Evolutionary conservation across 352 stramenopile species (phyloP).

Genomic region (Phytophthora pisi): DNA sequence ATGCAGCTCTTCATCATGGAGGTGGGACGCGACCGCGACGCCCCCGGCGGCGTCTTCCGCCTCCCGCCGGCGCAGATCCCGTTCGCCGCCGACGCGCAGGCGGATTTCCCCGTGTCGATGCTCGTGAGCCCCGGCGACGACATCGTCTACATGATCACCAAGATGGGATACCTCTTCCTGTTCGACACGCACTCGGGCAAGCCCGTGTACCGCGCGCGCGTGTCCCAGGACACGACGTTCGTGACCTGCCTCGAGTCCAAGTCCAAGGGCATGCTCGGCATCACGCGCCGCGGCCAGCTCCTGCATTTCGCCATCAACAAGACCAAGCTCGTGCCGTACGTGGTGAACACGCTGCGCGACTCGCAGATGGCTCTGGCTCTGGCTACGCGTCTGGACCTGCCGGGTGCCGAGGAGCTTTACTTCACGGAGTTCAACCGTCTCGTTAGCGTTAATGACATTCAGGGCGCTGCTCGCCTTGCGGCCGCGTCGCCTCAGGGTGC

Average conservation of each 20-base stretch:
- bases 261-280: slow-evolving; percentile 97
- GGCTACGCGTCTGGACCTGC: slow-evolving; percentile 95
- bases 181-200: slow-evolving; percentile 99
- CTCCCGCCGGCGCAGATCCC: slow-evolving; percentile 94
- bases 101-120: slow-evolving; percentile 99
- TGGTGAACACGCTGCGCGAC: slow-evolving; percentile 98
- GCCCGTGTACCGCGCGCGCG: slow-evolving; percentile 97
- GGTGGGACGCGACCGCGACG: slow-evolving; percentile 96
- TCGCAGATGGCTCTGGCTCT: slow-evolving; percentile 96
- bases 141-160: slow-evolving; percentile 99
- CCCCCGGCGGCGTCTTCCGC: slow-evolving; percentile 95
- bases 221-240: slow-evolving; percentile 98
- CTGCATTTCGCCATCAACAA: slow-evolving; percentile 98
- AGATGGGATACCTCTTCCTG: slow-evolving; percentile 99
- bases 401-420: slow-evolving; percentile 98
- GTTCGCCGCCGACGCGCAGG: slow-evolving; percentile 95
- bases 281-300: slow-evolving; percentile 97
- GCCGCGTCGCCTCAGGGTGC: slow-evolving; percentile 90
- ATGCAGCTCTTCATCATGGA: slow-evolving; percentile 98
- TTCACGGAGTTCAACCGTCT: slow-evolving; percentile 98
- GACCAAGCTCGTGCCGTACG: slow-evolving; percentile 97
- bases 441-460: slow-evolving; percentile 82
- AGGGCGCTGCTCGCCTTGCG: slow-evolving; percentile 88
- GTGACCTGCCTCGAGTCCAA: slow-evolving; percentile 91
- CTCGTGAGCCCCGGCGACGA: slow-evolving; percentile 92